Percentiles rank a stretch among this genome's conserved stretches.
Conservation (phyloP, 495 filamentous ascomycete genomes). For the Aspergillus sclerotioniger region DNA sequence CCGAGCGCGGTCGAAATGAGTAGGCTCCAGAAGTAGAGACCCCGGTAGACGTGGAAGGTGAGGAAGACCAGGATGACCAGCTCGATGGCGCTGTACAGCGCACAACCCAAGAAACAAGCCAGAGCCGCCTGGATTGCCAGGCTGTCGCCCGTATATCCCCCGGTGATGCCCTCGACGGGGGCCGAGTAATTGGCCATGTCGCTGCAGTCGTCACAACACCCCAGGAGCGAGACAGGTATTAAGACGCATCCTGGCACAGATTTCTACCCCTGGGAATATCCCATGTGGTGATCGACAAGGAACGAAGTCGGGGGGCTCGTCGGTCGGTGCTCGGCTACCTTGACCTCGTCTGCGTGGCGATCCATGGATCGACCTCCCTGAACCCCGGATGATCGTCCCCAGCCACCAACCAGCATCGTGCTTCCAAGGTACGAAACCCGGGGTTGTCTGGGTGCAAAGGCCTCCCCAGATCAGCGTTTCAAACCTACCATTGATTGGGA, state of each 20-base stretch:
- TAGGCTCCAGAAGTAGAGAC: slow-evolving; percentile 51
- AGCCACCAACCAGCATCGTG: background rate
- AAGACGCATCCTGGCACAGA: background rate
- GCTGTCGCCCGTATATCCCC: slow-evolving; percentile 25
- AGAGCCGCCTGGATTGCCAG: slow-evolving; percentile 28
- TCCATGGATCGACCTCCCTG: background rate
- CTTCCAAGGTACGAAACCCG: background rate
- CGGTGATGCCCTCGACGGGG: slow-evolving; percentile 23
- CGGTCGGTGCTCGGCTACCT: background rate
- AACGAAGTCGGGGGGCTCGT: background rate
- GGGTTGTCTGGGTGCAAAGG: background rate
- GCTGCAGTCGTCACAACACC: background rate
- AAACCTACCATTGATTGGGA: background rate
- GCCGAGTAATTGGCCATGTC: slow-evolving; percentile 19
- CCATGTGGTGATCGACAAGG: background rate
- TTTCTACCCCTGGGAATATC: background rate
- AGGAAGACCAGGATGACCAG: slow-evolving; percentile 41
- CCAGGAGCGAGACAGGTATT: background rate
- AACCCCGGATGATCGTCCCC: background rate
- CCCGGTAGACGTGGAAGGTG: slow-evolving; percentile 41
- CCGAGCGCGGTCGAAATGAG: slow-evolving; percentile 41
- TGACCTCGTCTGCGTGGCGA: background rate
- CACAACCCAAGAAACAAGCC: slow-evolving; percentile 38
- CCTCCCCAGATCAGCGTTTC: background rate
- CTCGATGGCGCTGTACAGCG: slow-evolving; percentile 45